Conservation (phyloP, 2,329 filamentous ascomycete genomes). For the Diplodia corticola region DNA sequence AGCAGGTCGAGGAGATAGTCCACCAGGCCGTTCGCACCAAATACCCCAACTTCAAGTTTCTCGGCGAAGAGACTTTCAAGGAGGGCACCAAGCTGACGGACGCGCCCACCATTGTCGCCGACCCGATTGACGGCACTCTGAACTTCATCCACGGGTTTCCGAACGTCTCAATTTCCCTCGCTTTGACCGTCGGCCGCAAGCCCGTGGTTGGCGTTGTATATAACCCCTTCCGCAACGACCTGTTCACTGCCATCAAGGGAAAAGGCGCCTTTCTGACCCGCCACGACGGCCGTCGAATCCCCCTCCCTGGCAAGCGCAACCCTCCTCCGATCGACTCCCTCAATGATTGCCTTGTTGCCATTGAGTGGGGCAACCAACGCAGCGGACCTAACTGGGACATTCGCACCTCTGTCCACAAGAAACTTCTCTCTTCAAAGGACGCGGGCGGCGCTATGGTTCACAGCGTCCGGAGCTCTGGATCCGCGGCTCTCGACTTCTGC, state of each 20-base stretch:
- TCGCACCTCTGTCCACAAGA: slow-evolving; percentile 32
- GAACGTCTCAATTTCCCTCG: slow-evolving; percentile 39
- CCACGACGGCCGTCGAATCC: slow-evolving; percentile 27
- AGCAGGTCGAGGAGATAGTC: slow-evolving; percentile 55
- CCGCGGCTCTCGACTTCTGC: slow-evolving; percentile 42
- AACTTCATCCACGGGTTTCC: slow-evolving; percentile 43
- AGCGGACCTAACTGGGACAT: slow-evolving; percentile 40
- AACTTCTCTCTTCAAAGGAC: slow-evolving; percentile 33
- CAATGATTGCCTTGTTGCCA: slow-evolving; percentile 35
- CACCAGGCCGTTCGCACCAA: slow-evolving; percentile 42
- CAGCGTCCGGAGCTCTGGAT: slow-evolving; percentile 37
- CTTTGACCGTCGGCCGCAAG: slow-evolving; percentile 35
- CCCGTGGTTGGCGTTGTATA: slow-evolving; percentile 39
- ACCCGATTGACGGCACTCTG: slow-evolving; percentile 43
- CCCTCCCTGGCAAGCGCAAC: slow-evolving; percentile 35
- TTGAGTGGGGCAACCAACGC: slow-evolving; percentile 43
- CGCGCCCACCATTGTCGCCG: slow-evolving; percentile 39
- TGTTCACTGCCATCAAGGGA: slow-evolving; percentile 39
- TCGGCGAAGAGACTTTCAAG: slow-evolving; percentile 41
- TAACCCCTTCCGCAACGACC: slow-evolving; percentile 38
- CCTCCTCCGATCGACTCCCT: slow-evolving; percentile 33
- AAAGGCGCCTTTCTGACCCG: slow-evolving; percentile 36
- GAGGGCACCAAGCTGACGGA: slow-evolving; percentile 33
- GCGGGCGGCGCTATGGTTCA: slow-evolving; percentile 38
- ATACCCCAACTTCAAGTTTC: slow-evolving; percentile 49